phyloP scores from a whole-genome alignment of 1,284 basidiomycete species.

The Pseudozyma hubeiensis region DNA sequence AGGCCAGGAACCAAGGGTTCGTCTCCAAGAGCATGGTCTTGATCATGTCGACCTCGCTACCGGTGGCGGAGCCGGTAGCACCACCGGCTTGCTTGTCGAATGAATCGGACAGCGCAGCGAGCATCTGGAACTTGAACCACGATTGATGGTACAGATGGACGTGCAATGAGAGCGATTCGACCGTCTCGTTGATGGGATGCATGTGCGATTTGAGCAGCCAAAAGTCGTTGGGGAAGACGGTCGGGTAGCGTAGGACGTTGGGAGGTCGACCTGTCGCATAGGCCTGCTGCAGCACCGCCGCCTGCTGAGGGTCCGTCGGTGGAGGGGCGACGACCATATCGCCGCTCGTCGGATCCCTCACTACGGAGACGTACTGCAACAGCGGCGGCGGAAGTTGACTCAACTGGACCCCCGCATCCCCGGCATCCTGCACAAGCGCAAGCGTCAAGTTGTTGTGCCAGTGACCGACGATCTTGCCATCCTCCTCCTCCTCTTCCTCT shows the following conservation, averaged over 20 bases:
- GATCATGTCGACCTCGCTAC: slow-evolving; percentile 74
- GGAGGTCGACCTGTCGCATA: slow-evolving; percentile 17
- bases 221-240: slow-evolving; percentile 93
- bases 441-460: slow-evolving; percentile 93
- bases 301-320: slow-evolving; percentile 5
- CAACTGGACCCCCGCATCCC: slow-evolving; percentile 74
- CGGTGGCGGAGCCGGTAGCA: slow-evolving; percentile 73
- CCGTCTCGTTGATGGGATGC: slow-evolving; percentile 68
- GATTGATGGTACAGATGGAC: slow-evolving; percentile 83
- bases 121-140: slow-evolving; percentile 67
- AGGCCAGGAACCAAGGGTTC: slow-evolving; percentile 86
- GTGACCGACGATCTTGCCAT: slow-evolving; percentile 75
- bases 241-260: slow-evolving; percentile 72
- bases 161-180: slow-evolving; percentile 76
- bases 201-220: slow-evolving; percentile 72
- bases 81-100: slow-evolving; percentile 75
- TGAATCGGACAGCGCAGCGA: slow-evolving; percentile 70
- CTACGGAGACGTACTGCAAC: slow-evolving; percentile 63
- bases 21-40: slow-evolving; percentile 75
- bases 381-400: slow-evolving; percentile 76
- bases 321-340: slow-evolving; percentile 22
- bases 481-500: slow-evolving; percentile 69
- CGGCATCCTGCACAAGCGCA: slow-evolving; percentile 76
- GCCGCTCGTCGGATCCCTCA: slow-evolving; percentile 22
- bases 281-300: slow-evolving; percentile 15